phyloP scores from a whole-genome alignment of 2,329 filamentous ascomycete genomes.

The Penicillium sclerotiorum region DNA sequence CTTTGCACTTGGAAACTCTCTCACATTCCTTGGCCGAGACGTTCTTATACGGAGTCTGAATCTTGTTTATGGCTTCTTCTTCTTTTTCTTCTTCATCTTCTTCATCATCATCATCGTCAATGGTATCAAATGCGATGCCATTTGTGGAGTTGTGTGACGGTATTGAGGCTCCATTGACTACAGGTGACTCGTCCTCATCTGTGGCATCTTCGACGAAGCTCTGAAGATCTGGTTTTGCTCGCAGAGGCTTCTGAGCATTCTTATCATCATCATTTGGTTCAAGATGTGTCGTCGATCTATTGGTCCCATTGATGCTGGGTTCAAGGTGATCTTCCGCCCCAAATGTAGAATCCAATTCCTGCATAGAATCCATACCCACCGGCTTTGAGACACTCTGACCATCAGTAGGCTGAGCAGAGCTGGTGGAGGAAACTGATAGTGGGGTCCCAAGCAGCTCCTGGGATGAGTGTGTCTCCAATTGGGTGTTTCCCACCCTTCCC shows the following conservation, averaged over 20 bases:
- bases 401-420: too few relatives aligned
- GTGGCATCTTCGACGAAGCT: conserved; percentile 7
- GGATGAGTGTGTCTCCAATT: not conserved
- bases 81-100: too few relatives aligned
- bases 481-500: not conserved
- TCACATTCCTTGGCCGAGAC: too few relatives aligned
- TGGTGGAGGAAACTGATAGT: not conserved
- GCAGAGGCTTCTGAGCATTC: not conserved
- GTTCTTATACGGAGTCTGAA: too few relatives aligned
- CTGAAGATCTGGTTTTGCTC: not conserved
- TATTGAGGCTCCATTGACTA: not conserved
- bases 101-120: too few relatives aligned
- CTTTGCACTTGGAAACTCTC: too few relatives aligned
- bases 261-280: not conserved
- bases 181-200: not conserved
- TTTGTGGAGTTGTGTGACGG: not conserved
- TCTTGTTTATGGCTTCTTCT: too few relatives aligned
- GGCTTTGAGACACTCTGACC: too few relatives aligned
- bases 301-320: not conserved
- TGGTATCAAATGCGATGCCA: not conserved
- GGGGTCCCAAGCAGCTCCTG: not conserved
- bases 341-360: too few relatives aligned
- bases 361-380: too few relatives aligned
- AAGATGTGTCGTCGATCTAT: not conserved
- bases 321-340: not conserved